A percentile compares a stretch with the other conserved stretches of the same genome.
These are phyloP conservation scores for Penstemon barbatus DNA, from an alignment of 257 asterid species.

Conservation along the genomic window DNA sequence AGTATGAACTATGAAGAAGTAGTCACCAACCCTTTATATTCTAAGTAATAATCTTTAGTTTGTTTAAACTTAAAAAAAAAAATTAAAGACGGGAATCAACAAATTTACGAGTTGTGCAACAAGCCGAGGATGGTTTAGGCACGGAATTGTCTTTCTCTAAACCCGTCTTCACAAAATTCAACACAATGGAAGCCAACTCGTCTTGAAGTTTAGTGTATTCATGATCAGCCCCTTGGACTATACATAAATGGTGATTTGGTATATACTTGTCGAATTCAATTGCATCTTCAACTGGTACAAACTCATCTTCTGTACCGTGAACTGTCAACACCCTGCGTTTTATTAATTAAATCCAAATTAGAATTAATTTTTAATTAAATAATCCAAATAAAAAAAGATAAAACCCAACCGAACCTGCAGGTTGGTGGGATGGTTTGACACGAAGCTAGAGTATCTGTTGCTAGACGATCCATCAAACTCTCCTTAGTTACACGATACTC, in stretches of 20 bases:
- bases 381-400: too few relatives aligned
- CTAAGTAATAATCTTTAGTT: too few relatives aligned
- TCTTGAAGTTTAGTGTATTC: slow-evolving; percentile 62
- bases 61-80: too few relatives aligned
- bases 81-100: slow-evolving; percentile 44
- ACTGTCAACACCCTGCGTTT: slow-evolving; percentile 66
- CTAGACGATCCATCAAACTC: slow-evolving; percentile 74
- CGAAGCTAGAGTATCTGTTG: slow-evolving; percentile 61
- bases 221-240: slow-evolving; percentile 86
- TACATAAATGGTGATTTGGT: slow-evolving; percentile 49
- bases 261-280: slow-evolving; percentile 48
- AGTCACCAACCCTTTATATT: too few relatives aligned
- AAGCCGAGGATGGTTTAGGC: slow-evolving; percentile 27
- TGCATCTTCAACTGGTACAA: slow-evolving; percentile 79
- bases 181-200: slow-evolving; percentile 53
- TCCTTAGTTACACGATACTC: slow-evolving; percentile 72
- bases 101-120: slow-evolving; percentile 20
- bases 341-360: too few relatives aligned
- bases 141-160: slow-evolving; percentile 10
- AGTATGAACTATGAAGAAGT: too few relatives aligned
- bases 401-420: slow-evolving; percentile 56
- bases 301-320: slow-evolving; percentile 71
- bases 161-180: slow-evolving; percentile 47
- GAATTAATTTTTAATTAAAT: too few relatives aligned
- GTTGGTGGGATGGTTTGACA: slow-evolving; percentile 51